Base-by-base conservation (phyloP, 2,329 filamentous ascomycete genomes). In the Claviceps fusiformis region DNA sequence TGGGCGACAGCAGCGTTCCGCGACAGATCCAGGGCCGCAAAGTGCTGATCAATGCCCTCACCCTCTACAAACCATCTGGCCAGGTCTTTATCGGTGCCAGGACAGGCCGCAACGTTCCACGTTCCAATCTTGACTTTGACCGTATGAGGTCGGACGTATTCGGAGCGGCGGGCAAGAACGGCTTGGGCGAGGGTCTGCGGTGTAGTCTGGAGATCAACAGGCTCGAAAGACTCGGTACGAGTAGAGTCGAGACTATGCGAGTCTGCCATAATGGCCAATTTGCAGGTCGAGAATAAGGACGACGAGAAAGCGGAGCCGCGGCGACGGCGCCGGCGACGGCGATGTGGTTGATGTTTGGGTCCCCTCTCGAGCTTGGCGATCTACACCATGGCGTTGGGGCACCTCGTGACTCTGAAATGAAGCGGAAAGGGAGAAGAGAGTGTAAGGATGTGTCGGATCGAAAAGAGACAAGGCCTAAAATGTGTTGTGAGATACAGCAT, bases 71-170 rank as follows among this genome's bases (percentile, higher is more conserved):
- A 96, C 93, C 93, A 98, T 37, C 80, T 82, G 8, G 82, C 86
- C 5, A 98, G 73, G 65, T 97, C 93, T 61, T 89, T 87, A 68
- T 95, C 90, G 0, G 89, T 90, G 29, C 87, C 89, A 13, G 87
- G 82, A 60, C 87, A 84, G 1, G 86, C 84, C 4, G 90, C 93
- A 17, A 95, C 89, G 70, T 98, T 98, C 93, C 93, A 98, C 0
- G 88, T 86, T 46, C 92, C 93, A 53, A 98, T 79, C 71, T 96
- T 96, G 69, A 98, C 80, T 60, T 84, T 85, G 62, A 95, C 81
- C 52, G 79, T 79, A 66, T 84, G 84, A 47, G 83, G 80, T 43
- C 83, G 81, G 31, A 86, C 85, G 67, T 91, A 98, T 68, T 97
- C 91, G 51, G 80, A 73, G 63, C 84, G 81, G 54, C 93, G 81